Conservation (phyloP, 2,329 filamentous ascomycete species). For the Neofusicoccum parvum region DNA sequence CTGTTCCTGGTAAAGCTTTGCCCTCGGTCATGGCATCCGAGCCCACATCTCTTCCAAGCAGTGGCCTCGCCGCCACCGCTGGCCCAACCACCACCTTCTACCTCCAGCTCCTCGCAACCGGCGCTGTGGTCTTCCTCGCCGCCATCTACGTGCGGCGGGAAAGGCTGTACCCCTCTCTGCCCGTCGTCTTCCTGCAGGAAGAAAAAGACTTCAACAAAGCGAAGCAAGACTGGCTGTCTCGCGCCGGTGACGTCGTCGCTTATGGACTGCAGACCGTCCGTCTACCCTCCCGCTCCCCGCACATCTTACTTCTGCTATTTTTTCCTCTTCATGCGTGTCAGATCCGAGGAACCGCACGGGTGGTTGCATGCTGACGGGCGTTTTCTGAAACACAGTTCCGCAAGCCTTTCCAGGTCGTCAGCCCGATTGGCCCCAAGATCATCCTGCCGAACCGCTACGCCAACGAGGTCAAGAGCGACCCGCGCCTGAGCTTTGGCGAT, state of each 20-base stretch:
- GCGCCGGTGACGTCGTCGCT: background rate
- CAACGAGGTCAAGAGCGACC: background rate
- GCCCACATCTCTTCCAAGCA: too few species aligned
- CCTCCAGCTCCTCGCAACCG: background rate
- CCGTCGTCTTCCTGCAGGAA: background rate
- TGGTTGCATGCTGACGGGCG: background rate
- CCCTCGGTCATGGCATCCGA: background rate
- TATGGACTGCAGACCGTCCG: background rate
- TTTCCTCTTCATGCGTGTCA: background rate
- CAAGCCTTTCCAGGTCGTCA: constrained; percentile 5
- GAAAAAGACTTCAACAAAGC: background rate
- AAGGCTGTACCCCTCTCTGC: background rate
- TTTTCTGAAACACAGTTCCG: background rate
- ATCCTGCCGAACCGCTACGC: background rate
- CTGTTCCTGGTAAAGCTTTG: background rate
- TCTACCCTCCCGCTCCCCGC: background rate
- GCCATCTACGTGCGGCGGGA: background rate
- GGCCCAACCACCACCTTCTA: background rate
- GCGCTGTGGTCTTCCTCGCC: background rate
- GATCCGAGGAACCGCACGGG: too few species aligned
- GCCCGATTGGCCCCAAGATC: background rate
- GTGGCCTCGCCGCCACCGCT: background rate
- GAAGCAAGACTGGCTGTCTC: background rate
- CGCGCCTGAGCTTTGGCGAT: background rate
- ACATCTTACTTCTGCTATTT: background rate